These are phyloP conservation scores for Cadophora luteo-olivacea DNA, from an alignment of 2,329 filamentous ascomycete species.

Conservation along the genomic window DNA sequence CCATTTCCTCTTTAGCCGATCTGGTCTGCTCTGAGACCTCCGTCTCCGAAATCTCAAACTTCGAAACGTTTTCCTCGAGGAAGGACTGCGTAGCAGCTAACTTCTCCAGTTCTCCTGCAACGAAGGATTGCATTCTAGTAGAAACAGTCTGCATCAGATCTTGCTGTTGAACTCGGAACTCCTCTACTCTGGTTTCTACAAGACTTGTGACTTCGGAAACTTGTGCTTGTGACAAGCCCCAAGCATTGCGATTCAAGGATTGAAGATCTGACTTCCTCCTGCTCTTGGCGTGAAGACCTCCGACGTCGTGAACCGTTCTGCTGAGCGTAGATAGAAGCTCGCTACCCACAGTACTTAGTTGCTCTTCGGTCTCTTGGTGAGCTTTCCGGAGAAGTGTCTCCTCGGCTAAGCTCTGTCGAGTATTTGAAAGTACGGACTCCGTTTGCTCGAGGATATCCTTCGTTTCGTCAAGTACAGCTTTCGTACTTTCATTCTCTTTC, in stretches of 20 bases:
- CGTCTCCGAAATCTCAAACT: constrained; percentile 71
- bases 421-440: constrained; percentile 80
- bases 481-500: constrained; percentile 85
- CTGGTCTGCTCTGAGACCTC: constrained; percentile 72
- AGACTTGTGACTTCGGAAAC: constrained; percentile 78
- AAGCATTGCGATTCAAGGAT: constrained; percentile 76
- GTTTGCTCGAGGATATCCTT: constrained; percentile 85
- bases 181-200: constrained; percentile 76
- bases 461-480: constrained; percentile 75
- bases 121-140: constrained; percentile 76
- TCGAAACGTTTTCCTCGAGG: constrained; percentile 70
- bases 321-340: constrained; percentile 80
- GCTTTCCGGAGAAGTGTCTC: constrained; percentile 82
- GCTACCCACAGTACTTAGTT: constrained; percentile 75
- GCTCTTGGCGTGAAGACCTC: constrained; percentile 84
- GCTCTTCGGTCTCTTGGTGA: constrained; percentile 83
- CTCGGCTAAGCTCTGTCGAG: constrained; percentile 76
- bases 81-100: constrained; percentile 73
- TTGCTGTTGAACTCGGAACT: constrained; percentile 76
- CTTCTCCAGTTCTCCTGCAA: constrained; percentile 75
- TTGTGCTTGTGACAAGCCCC: constrained; percentile 77
- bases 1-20: constrained; percentile 83
- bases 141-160: constrained; percentile 72
- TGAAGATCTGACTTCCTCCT: constrained; percentile 86
- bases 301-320: constrained; percentile 80